Base-by-base conservation (phyloP, 164 flowering plant species). In the Vitis cinerea region DNA sequence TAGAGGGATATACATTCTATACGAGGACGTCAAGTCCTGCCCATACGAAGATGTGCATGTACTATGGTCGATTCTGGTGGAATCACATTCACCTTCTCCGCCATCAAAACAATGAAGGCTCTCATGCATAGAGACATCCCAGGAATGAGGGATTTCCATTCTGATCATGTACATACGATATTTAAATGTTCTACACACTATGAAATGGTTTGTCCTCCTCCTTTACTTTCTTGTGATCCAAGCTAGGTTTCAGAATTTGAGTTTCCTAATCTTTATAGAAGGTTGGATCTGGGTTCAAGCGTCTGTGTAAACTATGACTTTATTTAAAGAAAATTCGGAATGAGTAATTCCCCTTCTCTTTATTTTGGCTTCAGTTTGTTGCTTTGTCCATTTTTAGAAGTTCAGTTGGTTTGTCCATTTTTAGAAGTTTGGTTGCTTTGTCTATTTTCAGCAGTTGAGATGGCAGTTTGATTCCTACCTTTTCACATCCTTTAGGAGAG, bases 11-110 rank as follows among this genome's bases (percentile, higher is more conserved):
- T 90, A 93, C 80, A 91, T 95, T 50, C 77, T 95, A 67, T 93
- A 95, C 50, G 97, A 95, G 63, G 99, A 95, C 77, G 97, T 95
- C 47, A 93, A 93, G 66, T 93, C 98, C 16, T 95, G 99, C 82
- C 93, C 86, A 10, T 91, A 76, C 61, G 99, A 95, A 81, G 99
- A 95, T 73, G 98, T 95, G 57, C 99, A 95, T 30, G 93, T 90
- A 2, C 82, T 95, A 48, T 95, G 99, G 99, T 91, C 98, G 2
- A 93, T 95, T 74, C 83, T 95, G 8, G 98, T 95, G 75, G 97
- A 95, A 59, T 87, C 98, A 8, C 84, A 88, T 51, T 48, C 88
- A 64, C 82, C 84, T 53, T 49, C 88, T 63, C 66, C 82, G 74
- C 85, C 88, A 68, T 68, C 81, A 49, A 77, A 78, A 64, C 77